Conservation (phyloP, 2,329 filamentous ascomycete species). For the Pezicula radicicola region DNA sequence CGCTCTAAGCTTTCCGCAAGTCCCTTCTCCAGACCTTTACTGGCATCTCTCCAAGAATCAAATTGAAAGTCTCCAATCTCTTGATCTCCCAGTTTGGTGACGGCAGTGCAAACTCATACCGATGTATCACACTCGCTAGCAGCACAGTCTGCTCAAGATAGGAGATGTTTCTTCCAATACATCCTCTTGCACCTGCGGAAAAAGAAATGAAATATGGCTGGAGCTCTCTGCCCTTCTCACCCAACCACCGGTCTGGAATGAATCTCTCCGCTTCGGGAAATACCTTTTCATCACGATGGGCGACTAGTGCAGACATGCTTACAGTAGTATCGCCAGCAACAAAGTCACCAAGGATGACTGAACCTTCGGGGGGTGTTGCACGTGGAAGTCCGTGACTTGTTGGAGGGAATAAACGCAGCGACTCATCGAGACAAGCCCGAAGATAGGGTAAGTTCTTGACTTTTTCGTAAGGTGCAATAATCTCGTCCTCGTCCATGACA, state of each 20-base stretch:
- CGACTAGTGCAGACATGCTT: conserved; percentile 37
- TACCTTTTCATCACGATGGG: conserved; percentile 33
- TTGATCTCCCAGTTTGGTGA: conserved; percentile 22
- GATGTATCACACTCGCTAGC: conserved; percentile 38
- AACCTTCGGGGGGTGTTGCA: conserved; percentile 40
- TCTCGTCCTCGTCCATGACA: conserved; percentile 38
- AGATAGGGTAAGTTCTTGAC: conserved; percentile 50
- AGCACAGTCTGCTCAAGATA: conserved; percentile 45
- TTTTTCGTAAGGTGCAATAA: conserved; percentile 46
- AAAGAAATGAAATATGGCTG: conserved; percentile 38
- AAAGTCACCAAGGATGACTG: conserved; percentile 39
- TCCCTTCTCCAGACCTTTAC: not conserved
- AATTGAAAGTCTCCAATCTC: not conserved
- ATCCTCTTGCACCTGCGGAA: conserved; percentile 34
- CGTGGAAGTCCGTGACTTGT: conserved; percentile 37
- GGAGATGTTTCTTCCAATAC: conserved; percentile 38
- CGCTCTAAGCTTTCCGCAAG: too few relatives aligned
- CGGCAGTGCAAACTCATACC: conserved; percentile 37
- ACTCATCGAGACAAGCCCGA: conserved; percentile 48
- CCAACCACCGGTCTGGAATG: conserved; percentile 39
- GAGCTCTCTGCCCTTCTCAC: conserved; percentile 34
- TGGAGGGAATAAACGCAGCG: conserved; percentile 41
- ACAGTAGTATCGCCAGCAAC: conserved; percentile 42
- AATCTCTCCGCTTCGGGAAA: conserved; percentile 36
- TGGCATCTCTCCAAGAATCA: not conserved